These are phyloP conservation scores for Podochytrium sp. DNA, from an alignment of 192 early-diverging fungal genomes.

Conservation along the genomic window DNA sequence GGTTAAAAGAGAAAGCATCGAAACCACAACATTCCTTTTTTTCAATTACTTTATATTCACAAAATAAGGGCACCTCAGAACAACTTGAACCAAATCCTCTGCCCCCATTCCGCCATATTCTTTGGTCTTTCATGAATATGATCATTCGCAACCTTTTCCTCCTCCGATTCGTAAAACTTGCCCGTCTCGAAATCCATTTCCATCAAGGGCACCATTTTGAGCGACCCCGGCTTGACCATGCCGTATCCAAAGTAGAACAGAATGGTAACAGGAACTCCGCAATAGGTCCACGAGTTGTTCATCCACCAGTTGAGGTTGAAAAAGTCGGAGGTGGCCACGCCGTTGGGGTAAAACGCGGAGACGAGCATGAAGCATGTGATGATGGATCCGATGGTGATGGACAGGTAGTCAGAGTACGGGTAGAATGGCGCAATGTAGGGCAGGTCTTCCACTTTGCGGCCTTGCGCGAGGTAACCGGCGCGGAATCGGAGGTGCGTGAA, in stretches of 20 bases:
- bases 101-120: constrained; percentile 22
- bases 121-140: constrained; percentile 12
- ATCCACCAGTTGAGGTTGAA: constrained; percentile 17
- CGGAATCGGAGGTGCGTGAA: constrained; percentile 31
- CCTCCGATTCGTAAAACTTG: constrained; percentile 1
- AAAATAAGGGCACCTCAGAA: too few relatives aligned
- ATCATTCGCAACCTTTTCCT: constrained; percentile 5
- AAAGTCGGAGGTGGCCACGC: background rate
- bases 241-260: constrained; percentile 17
- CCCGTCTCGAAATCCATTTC: constrained; percentile 32
- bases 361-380: constrained; percentile 18
- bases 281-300: constrained; percentile 24
- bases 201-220: constrained; percentile 1
- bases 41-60: too few relatives aligned
- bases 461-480: constrained; percentile 22
- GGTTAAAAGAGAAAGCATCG: too few relatives aligned
- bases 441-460: constrained; percentile 9
- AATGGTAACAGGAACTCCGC: constrained; percentile 18
- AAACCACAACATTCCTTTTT: too few relatives aligned
- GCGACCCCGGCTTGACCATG: background rate
- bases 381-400: constrained; percentile 9
- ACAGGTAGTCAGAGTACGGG: constrained; percentile 20
- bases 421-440: constrained; percentile 23
- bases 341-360: constrained; percentile 20
- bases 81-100: constrained; percentile 27